These are phyloP conservation scores for Globisporangium spinosum DNA, from an alignment of 352 stramenopile species.

Conservation along the genomic window DNA sequence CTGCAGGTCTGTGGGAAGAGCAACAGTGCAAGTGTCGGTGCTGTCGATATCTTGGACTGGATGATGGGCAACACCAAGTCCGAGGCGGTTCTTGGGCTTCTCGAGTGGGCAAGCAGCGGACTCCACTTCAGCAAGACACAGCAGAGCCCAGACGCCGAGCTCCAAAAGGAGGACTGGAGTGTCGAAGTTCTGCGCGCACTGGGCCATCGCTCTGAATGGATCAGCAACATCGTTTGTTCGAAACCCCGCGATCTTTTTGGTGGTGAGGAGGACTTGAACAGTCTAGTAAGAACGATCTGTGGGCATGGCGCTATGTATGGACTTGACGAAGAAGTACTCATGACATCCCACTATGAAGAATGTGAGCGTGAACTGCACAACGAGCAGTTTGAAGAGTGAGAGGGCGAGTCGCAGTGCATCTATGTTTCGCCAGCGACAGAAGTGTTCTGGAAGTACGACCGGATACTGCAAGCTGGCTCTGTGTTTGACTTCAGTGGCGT, in stretches of 20 bases:
- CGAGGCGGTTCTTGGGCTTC: conserved; percentile 52
- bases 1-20: conserved; percentile 17
- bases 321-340: too few relatives aligned
- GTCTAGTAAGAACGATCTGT: too few relatives aligned
- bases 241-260: conserved; percentile 8
- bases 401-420: too few relatives aligned
- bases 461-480: too few relatives aligned
- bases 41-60: conserved; percentile 75
- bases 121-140: conserved; percentile 59
- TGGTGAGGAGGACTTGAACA: too few relatives aligned
- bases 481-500: too few relatives aligned
- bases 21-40: conserved; percentile 15
- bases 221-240: conserved; percentile 34
- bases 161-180: conserved; percentile 49
- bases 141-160: conserved; percentile 22
- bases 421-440: too few relatives aligned
- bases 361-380: too few relatives aligned
- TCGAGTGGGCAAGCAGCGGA: conserved; percentile 79
- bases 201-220: conserved; percentile 23
- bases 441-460: too few relatives aligned
- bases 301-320: too few relatives aligned
- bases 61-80: conserved; percentile 83
- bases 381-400: too few relatives aligned
- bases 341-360: too few relatives aligned
- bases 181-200: conserved; percentile 37